Conservation (phyloP, 2,329 filamentous ascomycete species). For the Colletotrichum sp. region DNA sequence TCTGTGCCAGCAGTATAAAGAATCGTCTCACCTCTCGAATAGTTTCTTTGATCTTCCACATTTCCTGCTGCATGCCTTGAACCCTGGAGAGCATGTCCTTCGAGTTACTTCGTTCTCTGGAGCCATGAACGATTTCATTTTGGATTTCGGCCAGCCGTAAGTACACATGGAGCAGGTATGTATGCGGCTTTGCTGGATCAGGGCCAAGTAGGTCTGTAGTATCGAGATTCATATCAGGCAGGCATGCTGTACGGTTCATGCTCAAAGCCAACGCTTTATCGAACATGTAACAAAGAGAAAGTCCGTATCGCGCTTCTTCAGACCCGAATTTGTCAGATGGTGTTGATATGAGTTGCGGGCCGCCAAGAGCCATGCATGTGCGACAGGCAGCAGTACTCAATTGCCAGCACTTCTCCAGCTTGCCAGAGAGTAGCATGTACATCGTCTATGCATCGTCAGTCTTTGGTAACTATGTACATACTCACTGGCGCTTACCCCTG, state of each 20-base stretch:
- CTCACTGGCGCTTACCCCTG: not conserved
- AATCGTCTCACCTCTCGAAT: not conserved
- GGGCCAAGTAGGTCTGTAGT: not conserved
- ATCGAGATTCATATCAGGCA: not conserved
- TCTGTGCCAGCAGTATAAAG: not conserved
- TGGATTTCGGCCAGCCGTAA: not conserved
- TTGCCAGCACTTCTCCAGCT: not conserved
- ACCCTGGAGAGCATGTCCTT: not conserved
- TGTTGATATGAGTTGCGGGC: not conserved
- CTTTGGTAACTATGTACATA: not conserved
- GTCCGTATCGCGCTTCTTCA: not conserved
- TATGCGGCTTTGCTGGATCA: not conserved
- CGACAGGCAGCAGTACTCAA: not conserved
- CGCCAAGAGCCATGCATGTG: not conserved
- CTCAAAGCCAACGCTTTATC: not conserved
- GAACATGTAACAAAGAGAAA: not conserved
- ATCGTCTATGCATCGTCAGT: not conserved
- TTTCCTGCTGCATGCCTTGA: not conserved
- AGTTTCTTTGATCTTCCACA: not conserved
- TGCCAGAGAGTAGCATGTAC: not conserved
- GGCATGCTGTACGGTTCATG: not conserved
- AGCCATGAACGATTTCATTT: not conserved
- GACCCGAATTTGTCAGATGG: not conserved
- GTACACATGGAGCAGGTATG: not conserved
- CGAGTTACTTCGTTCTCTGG: not conserved